phyloP scores from a whole-genome alignment of 2,329 filamentous ascomycete genomes.

The Colletotrichum incanum region DNA sequence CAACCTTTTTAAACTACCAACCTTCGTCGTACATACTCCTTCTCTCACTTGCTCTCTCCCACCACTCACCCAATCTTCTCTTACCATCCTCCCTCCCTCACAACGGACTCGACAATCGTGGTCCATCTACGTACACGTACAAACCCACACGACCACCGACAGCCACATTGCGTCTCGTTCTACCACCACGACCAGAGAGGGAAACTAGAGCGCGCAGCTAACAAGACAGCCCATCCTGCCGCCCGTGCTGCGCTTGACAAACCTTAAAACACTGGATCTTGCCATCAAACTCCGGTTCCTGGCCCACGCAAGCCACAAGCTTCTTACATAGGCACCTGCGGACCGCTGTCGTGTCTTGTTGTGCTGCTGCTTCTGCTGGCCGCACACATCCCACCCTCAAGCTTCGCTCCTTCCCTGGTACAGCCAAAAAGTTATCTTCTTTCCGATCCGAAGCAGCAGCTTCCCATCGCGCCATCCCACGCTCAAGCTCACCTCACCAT shows the following conservation, averaged over 20 bases:
- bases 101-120: background rate
- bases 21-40: conserved; percentile 3
- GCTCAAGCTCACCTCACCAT: background rate
- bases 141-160: background rate
- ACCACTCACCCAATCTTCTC: background rate
- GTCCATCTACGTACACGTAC: background rate
- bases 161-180: conserved; percentile 6
- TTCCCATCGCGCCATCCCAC: conserved; percentile 13
- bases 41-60: background rate
- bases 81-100: background rate
- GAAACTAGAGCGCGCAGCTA: conserved; percentile 5
- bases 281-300: conserved; percentile 31
- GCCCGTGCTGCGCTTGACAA: conserved; percentile 36
- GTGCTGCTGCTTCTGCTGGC: conserved; percentile 10
- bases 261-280: conserved; percentile 34
- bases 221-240: conserved; percentile 1
- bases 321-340: conserved; percentile 20
- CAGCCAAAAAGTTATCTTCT: conserved; percentile 6
- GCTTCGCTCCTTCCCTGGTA: background rate
- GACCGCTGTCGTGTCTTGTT: conserved; percentile 2
- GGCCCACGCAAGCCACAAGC: conserved; percentile 31
- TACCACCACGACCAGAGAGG: conserved; percentile 6
- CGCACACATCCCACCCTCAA: conserved; percentile 15
- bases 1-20: conserved; percentile 9
- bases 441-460: background rate